Evolutionary conservation across 176 grass and related monocot genomes (phyloP), one percentile per base, ranked within the genome.

Genomic region (Saccharum spontaneum): DNA sequence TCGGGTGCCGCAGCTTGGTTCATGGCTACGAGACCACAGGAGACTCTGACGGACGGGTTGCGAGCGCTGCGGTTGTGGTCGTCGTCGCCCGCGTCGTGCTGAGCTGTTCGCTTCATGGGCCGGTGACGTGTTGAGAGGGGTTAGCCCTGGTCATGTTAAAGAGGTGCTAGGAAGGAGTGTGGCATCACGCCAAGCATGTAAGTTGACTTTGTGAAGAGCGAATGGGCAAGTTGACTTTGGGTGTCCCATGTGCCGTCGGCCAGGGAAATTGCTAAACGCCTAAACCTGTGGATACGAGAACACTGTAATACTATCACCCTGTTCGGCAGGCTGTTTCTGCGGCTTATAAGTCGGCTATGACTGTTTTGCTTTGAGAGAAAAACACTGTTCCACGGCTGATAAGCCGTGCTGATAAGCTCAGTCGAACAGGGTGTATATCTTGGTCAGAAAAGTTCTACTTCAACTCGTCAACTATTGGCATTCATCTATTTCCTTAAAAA

Each of bases 61-160:
- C 6, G 71, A 49, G 24, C 46, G 13, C 46, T 30, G 45, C 40
- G 44, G 31, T 13, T 0, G 12, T 36, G 17, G 74, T 24, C 3
- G 20, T 78, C 22, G 37, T 43, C 75, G 55, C 61, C 77, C 61
- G 6, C 39, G 62, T 67, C 62, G 78, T 80, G 43, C 17, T 15
- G 23, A 5, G 61, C 77, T 34, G 78, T 28, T 80, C 78, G 78
- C 10, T 80, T 80, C 62, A 80, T 79, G 17, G 5, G 7, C 15
- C 2, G 8, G 24, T 22, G 62, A 44, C 9, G 39, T 33, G 38
- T 22, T 22, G 39, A 46, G 38, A 6, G 8, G 8, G 40, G 9
- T 44, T 30, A 59, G 60, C 38, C n/a, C 20, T 64, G 38, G 15
- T 16, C 33, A 10, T 63, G 7, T 2, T 22, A 77, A 28, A 28